phyloP scores from a whole-genome alignment of 2,329 filamentous ascomycete genomes.

The Rutstroemia sp. region DNA sequence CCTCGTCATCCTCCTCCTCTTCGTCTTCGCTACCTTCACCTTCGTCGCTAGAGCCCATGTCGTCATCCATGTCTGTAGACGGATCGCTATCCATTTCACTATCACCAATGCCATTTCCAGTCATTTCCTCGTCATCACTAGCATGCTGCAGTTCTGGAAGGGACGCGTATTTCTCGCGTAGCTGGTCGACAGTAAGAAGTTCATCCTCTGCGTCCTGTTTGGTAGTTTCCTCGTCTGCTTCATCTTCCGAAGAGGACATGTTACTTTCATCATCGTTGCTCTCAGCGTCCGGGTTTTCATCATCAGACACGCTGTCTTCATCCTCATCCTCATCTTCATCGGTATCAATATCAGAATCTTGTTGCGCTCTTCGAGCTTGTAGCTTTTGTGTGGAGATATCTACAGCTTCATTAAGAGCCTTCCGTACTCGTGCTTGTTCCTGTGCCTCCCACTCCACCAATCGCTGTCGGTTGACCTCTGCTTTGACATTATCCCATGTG shows the following conservation, averaged over 20 bases:
- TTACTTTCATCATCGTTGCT: constrained; percentile 42
- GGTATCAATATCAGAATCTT: constrained; percentile 43
- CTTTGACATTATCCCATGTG: constrained; percentile 58
- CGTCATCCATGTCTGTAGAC: constrained; percentile 16
- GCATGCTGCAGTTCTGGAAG: constrained; percentile 39
- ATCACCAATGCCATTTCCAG: constrained; percentile 23
- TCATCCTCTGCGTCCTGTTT: constrained; percentile 51
- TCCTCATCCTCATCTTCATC: constrained; percentile 33
- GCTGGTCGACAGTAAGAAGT: constrained; percentile 59
- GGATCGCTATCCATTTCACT: constrained; percentile 22
- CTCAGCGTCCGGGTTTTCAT: constrained; percentile 30
- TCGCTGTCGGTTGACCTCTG: constrained; percentile 53
- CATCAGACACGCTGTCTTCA: constrained; percentile 28
- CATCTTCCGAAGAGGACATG: constrained; percentile 58
- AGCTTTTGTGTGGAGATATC: constrained; percentile 64
- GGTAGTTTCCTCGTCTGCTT: constrained; percentile 42
- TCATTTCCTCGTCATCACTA: constrained; percentile 28
- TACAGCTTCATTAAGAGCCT: constrained; percentile 66
- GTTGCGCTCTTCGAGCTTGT: constrained; percentile 48
- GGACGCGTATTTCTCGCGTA: constrained; percentile 61
- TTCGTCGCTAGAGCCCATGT: constrained; percentile 49
- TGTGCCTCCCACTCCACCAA: constrained; percentile 57
- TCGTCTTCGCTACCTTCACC: constrained; percentile 48
- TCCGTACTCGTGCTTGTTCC: constrained; percentile 56
- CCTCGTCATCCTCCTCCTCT: constrained; percentile 37